Conservation (phyloP, 129 eudicot species). For the Smallanthus sonchifolius region DNA sequence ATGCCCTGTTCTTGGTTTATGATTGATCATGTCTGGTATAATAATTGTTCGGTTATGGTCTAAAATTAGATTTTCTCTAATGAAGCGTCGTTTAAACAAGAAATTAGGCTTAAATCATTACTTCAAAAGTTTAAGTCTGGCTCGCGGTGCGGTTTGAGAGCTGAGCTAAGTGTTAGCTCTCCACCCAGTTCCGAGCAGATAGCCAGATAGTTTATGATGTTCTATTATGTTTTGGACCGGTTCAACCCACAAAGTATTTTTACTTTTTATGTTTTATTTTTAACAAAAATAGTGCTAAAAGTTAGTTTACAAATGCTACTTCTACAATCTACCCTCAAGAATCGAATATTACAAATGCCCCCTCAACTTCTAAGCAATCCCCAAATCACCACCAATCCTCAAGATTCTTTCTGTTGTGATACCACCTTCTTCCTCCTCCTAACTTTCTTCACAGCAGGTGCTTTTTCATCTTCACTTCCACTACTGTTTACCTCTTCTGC, state of each 20-base stretch:
- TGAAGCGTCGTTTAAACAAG: no score
- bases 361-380: conserved; percentile 16
- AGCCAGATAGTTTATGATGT: no score
- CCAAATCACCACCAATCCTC: conserved; percentile 17
- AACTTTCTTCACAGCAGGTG: conserved; percentile 44
- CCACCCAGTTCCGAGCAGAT: no score
- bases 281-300: conserved; percentile 2
- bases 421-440: conserved; percentile 52
- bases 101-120: no score
- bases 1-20: no score
- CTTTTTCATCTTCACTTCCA: conserved; percentile 23
- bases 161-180: no score
- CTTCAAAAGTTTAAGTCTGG: no score
- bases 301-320: conserved; percentile 22
- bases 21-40: no score
- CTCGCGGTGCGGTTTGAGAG: no score
- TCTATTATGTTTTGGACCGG: neutral
- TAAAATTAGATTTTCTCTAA: no score
- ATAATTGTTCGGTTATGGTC: no score
- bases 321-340: conserved; percentile 19
- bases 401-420: conserved; percentile 30
- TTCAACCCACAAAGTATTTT: neutral
- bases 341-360: conserved; percentile 27
- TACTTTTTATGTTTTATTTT: neutral
- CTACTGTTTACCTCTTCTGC: conserved; percentile 5